Conservation (phyloP, 345 rosid genomes). For the Aquilaria malaccensis region DNA sequence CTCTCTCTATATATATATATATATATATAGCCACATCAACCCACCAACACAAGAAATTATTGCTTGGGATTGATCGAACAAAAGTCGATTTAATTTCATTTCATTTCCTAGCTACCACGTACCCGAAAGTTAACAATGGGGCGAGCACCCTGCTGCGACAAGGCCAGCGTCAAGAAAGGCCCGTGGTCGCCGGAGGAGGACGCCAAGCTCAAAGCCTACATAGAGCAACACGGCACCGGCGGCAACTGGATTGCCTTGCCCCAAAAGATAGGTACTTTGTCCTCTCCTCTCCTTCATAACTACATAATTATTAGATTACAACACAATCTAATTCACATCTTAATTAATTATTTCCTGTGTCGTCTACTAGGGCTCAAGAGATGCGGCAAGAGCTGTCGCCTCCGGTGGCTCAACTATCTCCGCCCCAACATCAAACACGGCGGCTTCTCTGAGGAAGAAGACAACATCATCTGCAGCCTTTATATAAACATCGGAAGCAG, state of each 20-base stretch:
- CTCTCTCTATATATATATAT: no score
- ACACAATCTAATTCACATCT: no score
- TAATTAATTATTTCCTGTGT: background rate
- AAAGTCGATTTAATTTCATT: background rate
- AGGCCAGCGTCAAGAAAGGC: slow-evolving; percentile 82
- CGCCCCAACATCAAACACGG: slow-evolving; percentile 56
- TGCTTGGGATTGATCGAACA: no score
- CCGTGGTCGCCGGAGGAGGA: slow-evolving; percentile 96
- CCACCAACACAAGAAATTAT: no score
- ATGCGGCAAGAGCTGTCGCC: slow-evolving; percentile 55
- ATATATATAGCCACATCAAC: no score
- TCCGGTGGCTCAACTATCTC: slow-evolving; percentile 53
- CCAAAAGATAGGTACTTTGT: slow-evolving; percentile 49
- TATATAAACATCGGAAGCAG: slow-evolving; percentile 51
- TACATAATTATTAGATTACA: background rate
- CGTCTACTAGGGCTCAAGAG: slow-evolving; percentile 38
- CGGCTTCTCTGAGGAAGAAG: slow-evolving; percentile 57
- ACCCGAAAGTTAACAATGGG: slow-evolving; percentile 38
- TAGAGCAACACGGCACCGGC: slow-evolving; percentile 63
- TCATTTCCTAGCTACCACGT: slow-evolving; percentile 1
- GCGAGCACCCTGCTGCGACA: slow-evolving; percentile 91
- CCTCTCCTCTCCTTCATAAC: background rate
- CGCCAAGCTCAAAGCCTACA: slow-evolving; percentile 65
- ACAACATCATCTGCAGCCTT: slow-evolving; percentile 47
- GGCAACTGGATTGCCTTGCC: slow-evolving; percentile 92